phyloP scores from a whole-genome alignment of 495 filamentous ascomycete genomes.

The Penicillium nucicola region DNA sequence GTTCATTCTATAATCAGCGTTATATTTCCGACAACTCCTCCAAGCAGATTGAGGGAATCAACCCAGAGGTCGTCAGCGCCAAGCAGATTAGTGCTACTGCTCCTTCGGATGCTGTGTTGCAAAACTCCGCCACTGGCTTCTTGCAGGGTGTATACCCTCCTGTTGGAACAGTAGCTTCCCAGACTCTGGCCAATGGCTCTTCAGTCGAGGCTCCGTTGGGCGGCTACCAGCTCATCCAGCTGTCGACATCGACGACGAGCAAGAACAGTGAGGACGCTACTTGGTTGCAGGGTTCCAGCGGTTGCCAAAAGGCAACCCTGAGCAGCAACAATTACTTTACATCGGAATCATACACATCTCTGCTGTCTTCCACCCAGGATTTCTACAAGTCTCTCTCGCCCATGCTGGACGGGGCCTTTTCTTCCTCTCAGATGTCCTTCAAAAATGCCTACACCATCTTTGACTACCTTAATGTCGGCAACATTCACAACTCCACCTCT shows the following conservation, averaged over 20 bases:
- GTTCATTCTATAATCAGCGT: conserved; percentile 58
- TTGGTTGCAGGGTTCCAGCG: conserved; percentile 57
- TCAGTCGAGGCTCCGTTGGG: conserved; percentile 51
- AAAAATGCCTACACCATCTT: conserved; percentile 70
- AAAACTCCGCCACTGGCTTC: conserved; percentile 56
- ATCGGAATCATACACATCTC: conserved; percentile 54
- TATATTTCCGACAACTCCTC: conserved; percentile 53
- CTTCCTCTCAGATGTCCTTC: conserved; percentile 50
- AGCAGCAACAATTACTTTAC: conserved; percentile 72
- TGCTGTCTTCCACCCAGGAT: conserved; percentile 50
- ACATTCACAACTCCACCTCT: conserved; percentile 48
- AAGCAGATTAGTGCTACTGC: conserved; percentile 56
- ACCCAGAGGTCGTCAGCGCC: conserved; percentile 51
- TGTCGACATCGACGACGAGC: conserved; percentile 39
- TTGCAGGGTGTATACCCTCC: conserved; percentile 64
- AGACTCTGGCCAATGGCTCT: conserved; percentile 51
- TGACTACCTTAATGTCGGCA: conserved; percentile 53
- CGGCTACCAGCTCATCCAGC: conserved; percentile 61
- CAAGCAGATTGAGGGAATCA: conserved; percentile 55
- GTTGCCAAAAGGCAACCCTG: conserved; percentile 58
- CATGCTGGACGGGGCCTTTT: conserved; percentile 58
- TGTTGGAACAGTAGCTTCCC: conserved; percentile 35
- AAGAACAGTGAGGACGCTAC: conserved; percentile 50
- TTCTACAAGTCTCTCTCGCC: conserved; percentile 66
- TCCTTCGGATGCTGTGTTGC: conserved; percentile 59